A percentile compares a stretch with the other conserved stretches of the same genome.
These are phyloP conservation scores for Phytophthora constricta DNA, from an alignment of 352 stramenopile genomes.

Conservation along the genomic window DNA sequence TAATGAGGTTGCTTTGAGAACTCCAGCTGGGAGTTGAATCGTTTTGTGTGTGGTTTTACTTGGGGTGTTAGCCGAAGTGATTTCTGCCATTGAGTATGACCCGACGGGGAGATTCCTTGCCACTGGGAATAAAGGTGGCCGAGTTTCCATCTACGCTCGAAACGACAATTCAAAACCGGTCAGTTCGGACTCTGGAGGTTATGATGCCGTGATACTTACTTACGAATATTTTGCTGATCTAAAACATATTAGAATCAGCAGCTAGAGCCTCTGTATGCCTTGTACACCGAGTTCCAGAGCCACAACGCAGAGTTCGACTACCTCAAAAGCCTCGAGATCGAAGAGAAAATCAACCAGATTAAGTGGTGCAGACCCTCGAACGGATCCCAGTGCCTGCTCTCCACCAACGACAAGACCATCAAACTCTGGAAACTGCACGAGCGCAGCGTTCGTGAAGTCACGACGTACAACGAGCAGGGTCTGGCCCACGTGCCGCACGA, in stretches of 20 bases:
- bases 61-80: conserved; percentile 92
- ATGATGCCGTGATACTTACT: neutral
- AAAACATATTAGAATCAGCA: conserved; percentile 34
- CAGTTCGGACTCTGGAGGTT: conserved; percentile 3
- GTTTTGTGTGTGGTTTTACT: neutral
- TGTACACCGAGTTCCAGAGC: conserved; percentile 96
- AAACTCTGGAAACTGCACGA: conserved; percentile 96
- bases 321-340: conserved; percentile 97
- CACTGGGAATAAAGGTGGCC: conserved; percentile 94
- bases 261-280: conserved; percentile 51
- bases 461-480: conserved; percentile 68
- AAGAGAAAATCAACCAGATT: conserved; percentile 98
- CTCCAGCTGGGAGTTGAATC: neutral
- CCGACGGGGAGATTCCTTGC: conserved; percentile 91
- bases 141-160: conserved; percentile 91
- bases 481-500: conserved; percentile 32
- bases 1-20: conserved; percentile 1
- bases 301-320: conserved; percentile 98
- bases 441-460: conserved; percentile 77
- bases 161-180: conserved; percentile 42
- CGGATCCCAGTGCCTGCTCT: conserved; percentile 93
- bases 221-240: neutral
- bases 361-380: conserved; percentile 92
- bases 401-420: conserved; percentile 98
- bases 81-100: conserved; percentile 96